Percentiles rank a stretch among this genome's conserved stretches.
phyloP scores from a whole-genome alignment of 345 rosid genomes.

The Eutrema japonicum region DNA sequence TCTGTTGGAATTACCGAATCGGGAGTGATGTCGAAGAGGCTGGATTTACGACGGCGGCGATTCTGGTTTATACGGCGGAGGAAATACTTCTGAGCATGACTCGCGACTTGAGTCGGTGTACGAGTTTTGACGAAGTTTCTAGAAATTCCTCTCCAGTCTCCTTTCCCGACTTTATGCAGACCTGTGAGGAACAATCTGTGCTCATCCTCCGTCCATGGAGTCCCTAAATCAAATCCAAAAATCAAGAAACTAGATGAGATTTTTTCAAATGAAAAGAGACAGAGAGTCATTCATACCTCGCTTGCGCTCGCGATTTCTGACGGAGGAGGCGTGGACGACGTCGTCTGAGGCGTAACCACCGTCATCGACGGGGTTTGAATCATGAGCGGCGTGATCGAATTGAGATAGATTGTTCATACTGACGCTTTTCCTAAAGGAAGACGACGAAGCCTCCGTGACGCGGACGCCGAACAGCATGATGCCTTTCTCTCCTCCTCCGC shows the following conservation, averaged over 20 bases:
- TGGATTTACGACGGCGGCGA: slow-evolving; percentile 76
- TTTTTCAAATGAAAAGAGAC: background rate
- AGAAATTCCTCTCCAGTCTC: slow-evolving; percentile 87
- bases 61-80: slow-evolving; percentile 66
- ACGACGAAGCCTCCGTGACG: slow-evolving; percentile 55
- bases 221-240: slow-evolving; percentile 46
- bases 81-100: slow-evolving; percentile 85
- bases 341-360: slow-evolving; percentile 77
- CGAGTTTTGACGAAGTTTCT: slow-evolving; percentile 79
- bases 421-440: slow-evolving; percentile 63
- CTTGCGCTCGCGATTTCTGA: slow-evolving; percentile 66
- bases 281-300: slow-evolving; percentile 50
- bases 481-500: slow-evolving; percentile 47
- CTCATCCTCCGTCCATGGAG: slow-evolving; percentile 87
- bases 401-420: slow-evolving; percentile 77
- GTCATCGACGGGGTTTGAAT: slow-evolving; percentile 47
- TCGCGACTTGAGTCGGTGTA: slow-evolving; percentile 82
- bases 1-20: slow-evolving; percentile 47
- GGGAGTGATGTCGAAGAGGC: slow-evolving; percentile 74
- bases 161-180: slow-evolving; percentile 73
- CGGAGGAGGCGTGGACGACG: slow-evolving; percentile 73
- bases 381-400: slow-evolving; percentile 57
- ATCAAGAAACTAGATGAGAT: background rate
- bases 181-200: slow-evolving; percentile 69
- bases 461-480: slow-evolving; percentile 81